Base-by-base conservation (phyloP, 257 asterid genomes). In the Schizonepeta tenuifolia region DNA sequence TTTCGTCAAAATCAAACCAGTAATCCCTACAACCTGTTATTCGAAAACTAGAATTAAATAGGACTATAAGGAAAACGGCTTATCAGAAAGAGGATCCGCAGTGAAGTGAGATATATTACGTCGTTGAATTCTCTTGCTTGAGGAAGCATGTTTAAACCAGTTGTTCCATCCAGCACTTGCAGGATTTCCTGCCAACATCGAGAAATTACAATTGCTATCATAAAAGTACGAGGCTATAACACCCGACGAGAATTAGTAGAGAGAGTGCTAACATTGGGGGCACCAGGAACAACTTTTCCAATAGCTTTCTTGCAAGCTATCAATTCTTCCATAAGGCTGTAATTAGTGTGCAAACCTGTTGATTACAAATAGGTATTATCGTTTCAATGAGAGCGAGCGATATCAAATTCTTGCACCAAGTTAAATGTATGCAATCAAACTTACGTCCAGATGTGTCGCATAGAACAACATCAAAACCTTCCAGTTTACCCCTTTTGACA, bases 381-480 rank as follows among this genome's bases (percentile, higher is more conserved):
- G 28, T 41, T 59, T 65, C 56, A 65, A 55, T 35, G 18, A n/a
- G 18, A 20, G 43, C 14, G 18, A 18, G 43, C 11, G 33, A 18
- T 66, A 17, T 65, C 21, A 41, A 67, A 78, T 44, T 21, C 9
- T 60, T 60, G 54, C 2, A 31, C 33, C 40, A 46, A 53, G 46
- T 56, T 67, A 9, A n/a, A 11, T 65, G 54, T 1, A 68, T 22
- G 53, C 21, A 44, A 15, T 7, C 22, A 58, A 71, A 81, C 99
- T 86, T 87, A 95, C 99, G 94, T 74, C 99, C 98, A 67, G 98
- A 95, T 12, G 97, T 94, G 88, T 95, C 99, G 17, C 99, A 92
- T 57, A 95, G 75, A 82, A 95, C 89, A 6, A 95, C 73, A 73
- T 95, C 98, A 44, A 47, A 87, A 51, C 92, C 97, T 82, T 92